These are phyloP conservation scores for Ogataea kodamae DNA, from an alignment of 805 yeast genomes.

Conservation along the genomic window DNA sequence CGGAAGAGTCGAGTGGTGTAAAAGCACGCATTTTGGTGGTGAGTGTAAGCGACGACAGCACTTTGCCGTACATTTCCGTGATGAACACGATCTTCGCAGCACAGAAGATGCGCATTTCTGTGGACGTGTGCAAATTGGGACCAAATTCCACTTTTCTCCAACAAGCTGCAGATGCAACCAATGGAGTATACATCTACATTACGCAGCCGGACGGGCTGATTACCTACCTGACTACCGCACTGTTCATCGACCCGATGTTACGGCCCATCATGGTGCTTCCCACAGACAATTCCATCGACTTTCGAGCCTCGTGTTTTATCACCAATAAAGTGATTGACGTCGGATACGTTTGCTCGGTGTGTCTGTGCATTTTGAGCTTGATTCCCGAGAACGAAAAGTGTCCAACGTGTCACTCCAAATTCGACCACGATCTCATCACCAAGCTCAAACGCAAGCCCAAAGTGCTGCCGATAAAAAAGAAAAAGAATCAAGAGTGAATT, in stretches of 20 bases:
- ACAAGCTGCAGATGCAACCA: constrained; percentile 93
- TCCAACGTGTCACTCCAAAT: constrained; percentile 81
- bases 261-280: constrained; percentile 77
- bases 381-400: constrained; percentile 68
- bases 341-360: constrained; percentile 93
- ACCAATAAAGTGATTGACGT: constrained; percentile 89
- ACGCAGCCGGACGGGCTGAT: constrained; percentile 71
- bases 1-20: constrained; percentile 44
- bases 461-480: constrained; percentile 31
- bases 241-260: constrained; percentile 80
- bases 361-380: constrained; percentile 73
- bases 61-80: constrained; percentile 81
- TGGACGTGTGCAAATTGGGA: constrained; percentile 85
- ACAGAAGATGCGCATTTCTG: constrained; percentile 83
- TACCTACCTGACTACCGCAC: constrained; percentile 78
- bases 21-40: constrained; percentile 65
- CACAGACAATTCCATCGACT: constrained; percentile 81
- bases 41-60: constrained; percentile 68
- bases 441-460: constrained; percentile 58
- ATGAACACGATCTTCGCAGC: constrained; percentile 97
- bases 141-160: constrained; percentile 77
- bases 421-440: constrained; percentile 60
- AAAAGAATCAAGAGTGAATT: too few relatives aligned
- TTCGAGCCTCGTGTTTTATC: constrained; percentile 89
- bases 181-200: constrained; percentile 78